Evolutionary conservation across 2,329 filamentous ascomycete genomes (phyloP), one percentile per base, ranked within the genome.

Genomic region (Leptographium galeiforme): DNA sequence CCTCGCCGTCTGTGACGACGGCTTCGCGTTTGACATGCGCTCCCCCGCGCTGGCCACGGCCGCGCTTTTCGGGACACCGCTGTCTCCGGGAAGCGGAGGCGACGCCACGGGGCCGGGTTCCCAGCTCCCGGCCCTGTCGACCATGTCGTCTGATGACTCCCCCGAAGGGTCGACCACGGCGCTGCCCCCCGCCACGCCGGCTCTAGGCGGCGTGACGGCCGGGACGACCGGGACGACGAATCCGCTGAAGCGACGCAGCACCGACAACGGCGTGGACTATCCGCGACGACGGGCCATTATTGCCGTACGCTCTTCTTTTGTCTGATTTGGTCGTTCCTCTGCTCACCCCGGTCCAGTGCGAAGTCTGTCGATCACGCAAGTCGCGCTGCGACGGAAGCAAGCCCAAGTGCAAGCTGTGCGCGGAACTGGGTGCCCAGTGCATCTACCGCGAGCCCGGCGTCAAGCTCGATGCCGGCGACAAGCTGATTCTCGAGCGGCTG

Each of bases 401-500:
- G 60, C 87, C 87, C 46, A 91, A 89, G 67, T 93, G 87, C 70
- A 85, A 88, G 66, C 80, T 93, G 39, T 93, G 87, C 68, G 82
- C 84, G 11, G 87, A 91, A 64, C 73, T 91, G 43, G 85, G 87
- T 53, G 87, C 86, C 46, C 85, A 91, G 58, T 93, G 87, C 67
- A 77, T 90, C 59, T 93, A 93, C 66, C 79, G 87, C 58, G 87
- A 93, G 65, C 87, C 87, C 8, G 87, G 87, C 3, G 87, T 91
- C 72, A 93, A 93, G 69, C 78, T 93, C 11, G 87, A 93, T 65
- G 86, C 87, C 39, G 87, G 87, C 59, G 87, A 91, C 71, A 91
- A 90, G 69, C 73, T 93, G 54, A 93, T 93, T 57, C 71, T 93
- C 40, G 87, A 91, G 64, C 83, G 85, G 53, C 73, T 93, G 39